These are phyloP conservation scores for Claviceps sp. DNA, from an alignment of 2,329 filamentous ascomycete species.

Conservation along the genomic window DNA sequence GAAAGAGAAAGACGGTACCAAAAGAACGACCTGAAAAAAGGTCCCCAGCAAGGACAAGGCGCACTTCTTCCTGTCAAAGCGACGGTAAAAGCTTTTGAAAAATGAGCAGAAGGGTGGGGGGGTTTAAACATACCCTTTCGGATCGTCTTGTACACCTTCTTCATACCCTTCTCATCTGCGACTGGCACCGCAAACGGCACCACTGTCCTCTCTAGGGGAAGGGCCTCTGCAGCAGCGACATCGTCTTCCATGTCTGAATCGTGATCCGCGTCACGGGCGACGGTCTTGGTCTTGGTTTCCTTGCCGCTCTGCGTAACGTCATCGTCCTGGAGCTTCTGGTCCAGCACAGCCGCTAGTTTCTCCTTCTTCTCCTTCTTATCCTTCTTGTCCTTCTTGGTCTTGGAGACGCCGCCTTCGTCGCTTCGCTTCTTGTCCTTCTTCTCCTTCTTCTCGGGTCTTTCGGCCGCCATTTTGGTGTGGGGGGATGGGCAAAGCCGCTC, in stretches of 20 bases:
- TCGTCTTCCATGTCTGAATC: constrained; percentile 34
- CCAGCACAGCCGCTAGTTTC: constrained; percentile 52
- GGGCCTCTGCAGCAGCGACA: constrained; percentile 24
- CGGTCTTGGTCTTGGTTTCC: constrained; percentile 21
- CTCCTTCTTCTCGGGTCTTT: constrained; percentile 36
- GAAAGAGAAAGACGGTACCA: neutral
- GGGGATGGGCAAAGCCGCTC: neutral
- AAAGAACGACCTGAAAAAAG: too few species aligned
- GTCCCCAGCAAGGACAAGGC: neutral
- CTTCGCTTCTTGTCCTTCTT: constrained; percentile 49
- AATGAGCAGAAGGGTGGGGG: constrained; percentile 1
- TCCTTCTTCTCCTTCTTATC: constrained; percentile 63
- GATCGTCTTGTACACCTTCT: constrained; percentile 46
- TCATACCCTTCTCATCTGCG: constrained; percentile 62
- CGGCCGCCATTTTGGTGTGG: constrained; percentile 29
- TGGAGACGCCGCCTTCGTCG: constrained; percentile 39
- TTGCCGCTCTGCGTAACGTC: constrained; percentile 27
- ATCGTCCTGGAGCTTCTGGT: constrained; percentile 49
- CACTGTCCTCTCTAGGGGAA: constrained; percentile 41
- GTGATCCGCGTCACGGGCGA: constrained; percentile 22
- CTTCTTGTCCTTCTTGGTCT: constrained; percentile 47
- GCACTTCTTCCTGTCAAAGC: neutral
- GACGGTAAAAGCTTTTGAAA: neutral
- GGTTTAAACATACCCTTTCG: constrained; percentile 36
- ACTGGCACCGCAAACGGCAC: constrained; percentile 77